Evolutionary conservation across 768 basidiomycete species (phyloP), one percentile per base, ranked within the genome.

Genomic region (Leccinum pellstonianum): DNA sequence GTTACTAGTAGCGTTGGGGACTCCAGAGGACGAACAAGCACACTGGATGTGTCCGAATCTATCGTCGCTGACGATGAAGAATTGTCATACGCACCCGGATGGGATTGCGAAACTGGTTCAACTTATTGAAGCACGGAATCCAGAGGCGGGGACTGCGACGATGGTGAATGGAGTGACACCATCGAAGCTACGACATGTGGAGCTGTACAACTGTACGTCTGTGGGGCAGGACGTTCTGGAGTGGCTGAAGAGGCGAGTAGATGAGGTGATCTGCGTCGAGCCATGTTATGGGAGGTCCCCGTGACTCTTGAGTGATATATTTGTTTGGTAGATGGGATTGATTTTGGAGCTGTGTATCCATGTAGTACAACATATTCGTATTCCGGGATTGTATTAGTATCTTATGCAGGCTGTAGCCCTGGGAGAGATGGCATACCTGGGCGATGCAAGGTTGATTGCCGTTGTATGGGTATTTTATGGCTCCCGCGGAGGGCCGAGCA

Each of bases 111-210:
- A 86, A 73, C 79, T 91, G 19, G 87, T 92, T 25, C 82, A 83
- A 68, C 80, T 90, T 75, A 80, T 92, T 21, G 87, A 90, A 51
- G 81, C 82, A 57, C 77, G 90, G 54, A 91, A 91, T 68, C 90
- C 90, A 0, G 79, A 77, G 53, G 69, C 69, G 11, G 68, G 73
- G 49, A 73, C 68, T 25, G 69, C 66, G 12, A 56, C 66, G 58
- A 72, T 76, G 37, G 77, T 77, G 49, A 77, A 75, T 27, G 81
- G 81, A 0, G 80, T 80, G n/a, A 74, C 77, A 9, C 86, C 86
- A 0, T 75, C 75, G 61, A 79, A 82, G 66, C 70, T 91, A 63
- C 79, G 77, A 64, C 74, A 76, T 54, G 67, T 92, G 37, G 88
- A 90, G 73, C 62, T 90, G 77, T 67, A 83, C 65, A 87, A 90